Evolutionary conservation across 2,329 filamentous ascomycete genomes (phyloP), one percentile per base, ranked within the genome.

Genomic region (Zymoseptoria ardabiliae): DNA sequence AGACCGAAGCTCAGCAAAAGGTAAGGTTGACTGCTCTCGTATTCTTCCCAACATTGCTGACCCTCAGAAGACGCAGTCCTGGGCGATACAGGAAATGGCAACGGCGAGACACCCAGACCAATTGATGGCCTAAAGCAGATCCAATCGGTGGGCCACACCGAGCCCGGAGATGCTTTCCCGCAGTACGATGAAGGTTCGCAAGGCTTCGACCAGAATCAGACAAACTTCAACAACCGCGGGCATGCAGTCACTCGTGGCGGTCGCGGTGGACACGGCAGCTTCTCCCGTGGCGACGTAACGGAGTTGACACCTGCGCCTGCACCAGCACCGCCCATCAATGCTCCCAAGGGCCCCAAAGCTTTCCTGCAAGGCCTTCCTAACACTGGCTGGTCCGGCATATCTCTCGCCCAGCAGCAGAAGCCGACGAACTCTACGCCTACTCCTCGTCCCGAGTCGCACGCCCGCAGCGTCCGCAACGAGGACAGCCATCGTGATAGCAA

Each of bases 321-420:
- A 55, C 64, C 69, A 41, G 70, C 70, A 55, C 71, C 72, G 21
- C 72, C 72, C 4, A 58, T 72, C 55, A 73, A 73, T 76, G 94
- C 94, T 25, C 94, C 94, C 25, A 96, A 89, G 57, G 94, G 92
- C 9, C 94, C 94, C 53, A 92, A 94, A 75, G 94, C 94, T 19
- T 96, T 97, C 90, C 84, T 93, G 63, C 88, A 94, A 74, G 91
- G 91, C 28, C 79, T 91, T 10, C 89, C 90, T 55, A 95, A 95
- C 73, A 92, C 87, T 59, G 90, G 89, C 66, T 82, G 89, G 56
- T 82, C 86, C 64, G 83, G 88, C 68, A 75, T 81, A 72, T 86
- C 73, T 19, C 77, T 78, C 60, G 60, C 61, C 50, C 22, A 63
- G 53, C 59, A 61, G 50, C 59, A 61, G 52, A 59, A 49, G 54